A percentile compares a stretch with the other conserved stretches of the same genome.
phyloP scores from a whole-genome alignment of 257 asterid genomes.

The Solanum medicagineum region DNA sequence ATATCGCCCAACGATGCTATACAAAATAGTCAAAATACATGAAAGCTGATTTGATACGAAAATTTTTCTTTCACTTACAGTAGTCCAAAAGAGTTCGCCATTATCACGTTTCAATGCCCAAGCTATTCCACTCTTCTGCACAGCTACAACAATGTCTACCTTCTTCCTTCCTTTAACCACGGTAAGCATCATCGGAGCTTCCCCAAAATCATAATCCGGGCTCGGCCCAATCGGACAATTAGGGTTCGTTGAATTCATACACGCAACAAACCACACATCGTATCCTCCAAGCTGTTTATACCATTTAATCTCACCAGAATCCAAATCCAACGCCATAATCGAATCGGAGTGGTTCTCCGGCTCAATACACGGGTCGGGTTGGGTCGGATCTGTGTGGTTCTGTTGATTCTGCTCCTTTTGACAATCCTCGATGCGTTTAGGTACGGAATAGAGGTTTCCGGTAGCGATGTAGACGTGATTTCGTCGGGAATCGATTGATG shows the following conservation, averaged over 20 bases:
- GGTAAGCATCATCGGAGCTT: constrained; percentile 44
- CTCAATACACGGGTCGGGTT: constrained; percentile 23
- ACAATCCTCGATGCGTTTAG: constrained; percentile 19
- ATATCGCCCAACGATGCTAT: not conserved
- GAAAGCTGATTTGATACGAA: not conserved
- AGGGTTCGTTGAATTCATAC: constrained; percentile 14
- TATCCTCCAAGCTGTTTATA: constrained; percentile 45
- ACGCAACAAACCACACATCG: constrained; percentile 37
- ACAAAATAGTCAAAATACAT: not conserved
- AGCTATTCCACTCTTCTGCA: constrained; percentile 46
- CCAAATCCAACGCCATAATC: constrained; percentile 26
- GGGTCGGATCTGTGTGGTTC: constrained; percentile 16
- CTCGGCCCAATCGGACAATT: constrained; percentile 42
- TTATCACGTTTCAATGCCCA: constrained; percentile 34
- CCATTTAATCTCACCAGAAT: constrained; percentile 28
- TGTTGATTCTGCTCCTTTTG: constrained; percentile 16
- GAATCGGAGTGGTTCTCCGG: constrained; percentile 38
- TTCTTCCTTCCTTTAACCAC: not conserved
- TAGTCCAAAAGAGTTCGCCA: constrained; percentile 33
- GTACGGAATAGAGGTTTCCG: constrained; percentile 41
- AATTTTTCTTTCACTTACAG: constrained; percentile 5
- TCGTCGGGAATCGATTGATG: constrained; percentile 23
- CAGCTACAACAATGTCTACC: constrained; percentile 25
- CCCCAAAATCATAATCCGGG: constrained; percentile 42
- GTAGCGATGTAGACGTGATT: constrained; percentile 39